A percentile compares a stretch with the other conserved stretches of the same genome.
Conservation (phyloP, 805 yeast genomes). For the Kuraishia molischiana region DNA sequence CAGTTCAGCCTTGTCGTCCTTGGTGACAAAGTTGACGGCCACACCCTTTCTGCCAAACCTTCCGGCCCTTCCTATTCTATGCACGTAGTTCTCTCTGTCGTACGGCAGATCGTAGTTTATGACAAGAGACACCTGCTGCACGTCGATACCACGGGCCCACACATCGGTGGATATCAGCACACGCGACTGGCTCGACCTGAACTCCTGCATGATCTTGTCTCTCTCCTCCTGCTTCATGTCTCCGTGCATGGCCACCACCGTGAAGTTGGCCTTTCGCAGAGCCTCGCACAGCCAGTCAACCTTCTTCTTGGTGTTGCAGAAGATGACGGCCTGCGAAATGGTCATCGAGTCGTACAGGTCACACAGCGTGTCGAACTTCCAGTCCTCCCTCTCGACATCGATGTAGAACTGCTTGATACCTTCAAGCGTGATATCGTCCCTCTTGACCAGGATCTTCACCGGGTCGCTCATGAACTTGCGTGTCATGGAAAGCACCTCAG, state of each 20-base stretch:
- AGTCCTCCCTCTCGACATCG: conserved; percentile 86
- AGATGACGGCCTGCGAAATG: conserved; percentile 94
- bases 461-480: conserved; percentile 93
- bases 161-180: conserved; percentile 90
- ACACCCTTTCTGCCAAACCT: conserved; percentile 98
- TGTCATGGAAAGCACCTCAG: conserved; percentile 85
- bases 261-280: conserved; percentile 71
- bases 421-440: conserved; percentile 91
- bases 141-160: conserved; percentile 97
- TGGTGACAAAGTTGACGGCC: conserved; percentile 89
- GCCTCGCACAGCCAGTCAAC: conserved; percentile 82
- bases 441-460: conserved; percentile 85
- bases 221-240: conserved; percentile 93
- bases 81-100: conserved; percentile 89
- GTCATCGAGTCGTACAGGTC: conserved; percentile 93
- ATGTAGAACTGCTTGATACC: conserved; percentile 91
- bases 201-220: conserved; percentile 91
- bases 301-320: conserved; percentile 92
- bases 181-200: conserved; percentile 89
- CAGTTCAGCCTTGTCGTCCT: conserved; percentile 62
- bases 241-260: conserved; percentile 92
- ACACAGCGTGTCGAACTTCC: conserved; percentile 90
- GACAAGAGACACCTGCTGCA: conserved; percentile 92
- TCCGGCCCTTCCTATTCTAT: conserved; percentile 97
- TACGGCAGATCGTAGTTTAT: conserved; percentile 90